These are phyloP conservation scores for Paecilomyces fulvus DNA, from an alignment of 2,329 filamentous ascomycete species.

Conservation along the genomic window DNA sequence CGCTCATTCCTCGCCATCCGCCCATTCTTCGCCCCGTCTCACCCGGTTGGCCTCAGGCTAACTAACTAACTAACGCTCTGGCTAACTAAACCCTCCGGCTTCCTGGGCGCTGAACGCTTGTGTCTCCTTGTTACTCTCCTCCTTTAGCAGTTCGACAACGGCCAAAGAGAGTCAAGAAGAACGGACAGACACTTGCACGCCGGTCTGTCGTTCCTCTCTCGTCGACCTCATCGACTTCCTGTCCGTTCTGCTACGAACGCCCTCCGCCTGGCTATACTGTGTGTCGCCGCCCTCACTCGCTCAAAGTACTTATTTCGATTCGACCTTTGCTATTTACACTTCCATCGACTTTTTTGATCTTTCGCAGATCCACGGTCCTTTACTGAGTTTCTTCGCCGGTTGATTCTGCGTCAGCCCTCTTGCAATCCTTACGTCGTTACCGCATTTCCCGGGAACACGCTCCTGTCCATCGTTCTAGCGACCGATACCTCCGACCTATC, in stretches of 20 bases:
- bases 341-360: conserved; percentile 8
- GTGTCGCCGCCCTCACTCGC: conserved; percentile 25
- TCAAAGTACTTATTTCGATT: conserved; percentile 11
- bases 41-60: conserved; percentile 6
- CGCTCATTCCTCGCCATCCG: background rate
- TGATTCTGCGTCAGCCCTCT: background rate
- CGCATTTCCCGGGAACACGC: background rate
- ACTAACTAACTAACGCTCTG: too few species aligned
- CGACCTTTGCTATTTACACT: conserved; percentile 5
- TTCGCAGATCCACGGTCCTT: conserved; percentile 7
- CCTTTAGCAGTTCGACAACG: background rate
- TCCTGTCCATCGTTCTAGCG: background rate
- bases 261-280: conserved; percentile 20
- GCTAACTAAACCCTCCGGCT: conserved; percentile 3
- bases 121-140: background rate
- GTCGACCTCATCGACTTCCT: background rate
- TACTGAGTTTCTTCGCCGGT: conserved; percentile 5
- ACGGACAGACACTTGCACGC: background rate
- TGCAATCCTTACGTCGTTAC: conserved; percentile 2
- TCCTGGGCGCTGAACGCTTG: conserved; percentile 1
- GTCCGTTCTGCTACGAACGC: background rate
- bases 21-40: conserved; percentile 5
- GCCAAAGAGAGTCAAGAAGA: background rate
- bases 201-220: background rate
- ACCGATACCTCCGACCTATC: background rate